These are phyloP conservation scores for Imleria badia DNA, from an alignment of 768 basidiomycete genomes.

Conservation along the genomic window DNA sequence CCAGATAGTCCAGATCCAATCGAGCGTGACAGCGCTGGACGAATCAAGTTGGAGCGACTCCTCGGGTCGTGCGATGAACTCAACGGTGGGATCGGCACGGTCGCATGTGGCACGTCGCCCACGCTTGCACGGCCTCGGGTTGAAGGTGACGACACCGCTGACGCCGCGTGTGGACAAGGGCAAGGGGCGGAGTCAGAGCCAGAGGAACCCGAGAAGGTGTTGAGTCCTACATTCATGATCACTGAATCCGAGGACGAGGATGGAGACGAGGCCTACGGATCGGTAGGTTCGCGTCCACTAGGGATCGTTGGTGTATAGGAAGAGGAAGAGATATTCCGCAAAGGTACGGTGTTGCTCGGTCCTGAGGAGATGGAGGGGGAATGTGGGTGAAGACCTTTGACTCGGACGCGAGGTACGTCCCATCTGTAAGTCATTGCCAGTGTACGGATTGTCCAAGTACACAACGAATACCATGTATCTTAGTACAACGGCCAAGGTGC, in stretches of 20 bases:
- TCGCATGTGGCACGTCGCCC: constrained; percentile 41
- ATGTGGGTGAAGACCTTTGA: constrained; percentile 87
- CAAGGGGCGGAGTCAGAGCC: constrained; percentile 69
- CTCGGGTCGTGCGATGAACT: constrained; percentile 73
- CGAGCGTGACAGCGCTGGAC: constrained; percentile 43
- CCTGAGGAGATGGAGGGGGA: constrained; percentile 89
- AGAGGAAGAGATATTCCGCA: constrained; percentile 95
- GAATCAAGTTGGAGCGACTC: constrained; percentile 63
- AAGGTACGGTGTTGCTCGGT: constrained; percentile 76
- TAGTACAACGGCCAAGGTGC: too few species aligned
- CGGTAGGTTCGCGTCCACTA: constrained; percentile 46
- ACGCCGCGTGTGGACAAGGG: constrained; percentile 78
- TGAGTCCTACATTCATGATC: constrained; percentile 63
- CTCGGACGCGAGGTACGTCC: constrained; percentile 63
- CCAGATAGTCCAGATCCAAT: constrained; percentile 52
- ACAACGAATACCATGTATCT: too few species aligned
- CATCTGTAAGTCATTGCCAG: not conserved
- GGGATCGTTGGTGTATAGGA: too few species aligned
- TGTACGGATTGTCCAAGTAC: too few species aligned
- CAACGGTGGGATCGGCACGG: constrained; percentile 51
- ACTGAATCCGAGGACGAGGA: constrained; percentile 55
- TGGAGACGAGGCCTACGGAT: constrained; percentile 43
- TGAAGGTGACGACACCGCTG: constrained; percentile 40
- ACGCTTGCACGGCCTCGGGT: constrained; percentile 45
- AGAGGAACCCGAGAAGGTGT: constrained; percentile 65